Conservation (phyloP, 805 yeast species). For the Wickerhamomyces strasburgensis region DNA sequence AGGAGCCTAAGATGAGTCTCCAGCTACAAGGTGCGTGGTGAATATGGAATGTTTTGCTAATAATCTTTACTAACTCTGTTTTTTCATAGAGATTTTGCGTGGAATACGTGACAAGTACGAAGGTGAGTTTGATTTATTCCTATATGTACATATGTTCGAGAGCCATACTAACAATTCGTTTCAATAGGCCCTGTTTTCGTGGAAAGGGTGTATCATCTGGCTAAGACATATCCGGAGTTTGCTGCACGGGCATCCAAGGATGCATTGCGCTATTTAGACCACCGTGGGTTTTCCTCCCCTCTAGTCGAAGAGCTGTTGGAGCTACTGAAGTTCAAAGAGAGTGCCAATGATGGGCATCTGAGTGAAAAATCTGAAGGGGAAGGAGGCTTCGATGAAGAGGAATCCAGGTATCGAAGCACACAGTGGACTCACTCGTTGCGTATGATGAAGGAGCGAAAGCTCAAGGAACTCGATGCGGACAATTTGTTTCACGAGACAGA, state of each 20-base stretch:
- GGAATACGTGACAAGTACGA: neutral
- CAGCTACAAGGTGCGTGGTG: neutral
- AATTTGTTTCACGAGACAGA: constrained; percentile 23
- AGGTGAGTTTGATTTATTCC: neutral
- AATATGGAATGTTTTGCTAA: neutral
- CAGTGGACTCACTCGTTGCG: neutral
- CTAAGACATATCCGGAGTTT: neutral
- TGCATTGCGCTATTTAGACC: neutral
- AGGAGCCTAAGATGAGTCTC: neutral
- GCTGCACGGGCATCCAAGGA: neutral
- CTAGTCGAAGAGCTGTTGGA: neutral
- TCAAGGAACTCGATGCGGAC: constrained; percentile 16
- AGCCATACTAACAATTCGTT: neutral
- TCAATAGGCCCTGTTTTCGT: neutral
- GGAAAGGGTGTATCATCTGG: neutral
- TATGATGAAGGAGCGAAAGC: neutral
- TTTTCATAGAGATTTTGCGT: neutral
- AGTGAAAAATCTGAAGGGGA: neutral
- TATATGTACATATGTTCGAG: too few species aligned
- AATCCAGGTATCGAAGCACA: neutral
- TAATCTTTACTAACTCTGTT: too few species aligned
- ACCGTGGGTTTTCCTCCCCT: neutral
- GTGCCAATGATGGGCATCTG: too few species aligned
- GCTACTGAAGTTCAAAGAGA: too few species aligned
- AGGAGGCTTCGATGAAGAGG: too few species aligned